A percentile compares a stretch with the other conserved stretches of the same genome.
Evolutionary conservation across 331 rosid genomes (phyloP).

Genomic region (Spiraea crenata): DNA sequence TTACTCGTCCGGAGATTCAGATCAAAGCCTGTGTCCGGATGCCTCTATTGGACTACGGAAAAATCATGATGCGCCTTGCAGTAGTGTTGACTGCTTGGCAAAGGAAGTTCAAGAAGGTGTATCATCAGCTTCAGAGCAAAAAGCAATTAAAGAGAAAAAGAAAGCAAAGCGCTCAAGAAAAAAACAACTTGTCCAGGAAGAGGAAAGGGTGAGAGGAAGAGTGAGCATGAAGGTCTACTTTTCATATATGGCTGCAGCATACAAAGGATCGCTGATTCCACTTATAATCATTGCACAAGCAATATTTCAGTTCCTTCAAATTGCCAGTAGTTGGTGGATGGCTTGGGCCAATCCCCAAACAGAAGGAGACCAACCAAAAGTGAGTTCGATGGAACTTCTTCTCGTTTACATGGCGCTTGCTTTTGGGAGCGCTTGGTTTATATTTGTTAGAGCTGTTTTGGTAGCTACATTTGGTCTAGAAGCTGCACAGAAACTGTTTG

Average conservation of each 20-base stretch:
- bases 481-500: conserved; percentile 83
- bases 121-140: conserved; percentile 60
- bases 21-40: conserved; percentile 56
- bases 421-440: conserved; percentile 90
- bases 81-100: conserved; percentile 60
- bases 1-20: conserved; percentile 91
- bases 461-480: conserved; percentile 94
- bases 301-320: conserved; percentile 96
- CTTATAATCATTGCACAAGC: conserved; percentile 82
- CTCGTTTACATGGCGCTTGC: conserved; percentile 94
- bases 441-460: conserved; percentile 78
- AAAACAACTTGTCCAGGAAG: conserved; percentile 98
- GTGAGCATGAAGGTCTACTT: conserved; percentile 96
- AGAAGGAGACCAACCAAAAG: conserved; percentile 85
- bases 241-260: conserved; percentile 99
- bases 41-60: conserved; percentile 46
- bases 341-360: conserved; percentile 99
- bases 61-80: conserved; percentile 42
- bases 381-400: conserved; percentile 74
- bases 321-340: conserved; percentile 99
- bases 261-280: conserved; percentile 84
- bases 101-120: conserved; percentile 86
- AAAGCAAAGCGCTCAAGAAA: conserved; percentile 81
- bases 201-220: conserved; percentile 97
- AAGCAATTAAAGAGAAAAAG: conserved; percentile 84